Base-by-base conservation (phyloP, 306 rosid genomes). In the Prunus fruticosa region DNA sequence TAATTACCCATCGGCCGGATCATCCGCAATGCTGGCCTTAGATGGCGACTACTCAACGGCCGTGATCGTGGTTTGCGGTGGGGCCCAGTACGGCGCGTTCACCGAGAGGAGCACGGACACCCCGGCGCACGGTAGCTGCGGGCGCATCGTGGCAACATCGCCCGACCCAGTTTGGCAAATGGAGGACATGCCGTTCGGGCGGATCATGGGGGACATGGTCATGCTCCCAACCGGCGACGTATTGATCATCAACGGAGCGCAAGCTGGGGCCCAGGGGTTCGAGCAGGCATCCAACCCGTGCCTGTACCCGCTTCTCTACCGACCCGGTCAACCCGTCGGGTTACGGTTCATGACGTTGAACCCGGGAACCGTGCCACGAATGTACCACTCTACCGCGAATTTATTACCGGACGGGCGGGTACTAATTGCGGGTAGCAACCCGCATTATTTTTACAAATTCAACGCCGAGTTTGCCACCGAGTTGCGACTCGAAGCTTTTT, bases 121-220 rank as follows among this genome's bases (percentile, higher is more conserved):
- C 0, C 97, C 93, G 9, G 97, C 98, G 10, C 90, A 87, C 70
- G 92, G 93, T 0, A 87, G 91, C 69, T 93, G 97, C 15, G 98
- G 98, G 0, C 74, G 97, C 61, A 86, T 93, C 6, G 66, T 78
- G 6, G 93, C 93, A 0, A 87, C 91, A 1, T 77, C 63, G 10
- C 58, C 77, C 32, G 58, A 84, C 62, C 87, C 91, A 58, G 92
- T 81, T 81, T 93, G 98, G 98, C 73, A 78, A 45, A 75, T 84
- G 92, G 98, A 93, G 81, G 90, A 88, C 20, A 93, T 93, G 98
- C 91, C 98, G 23, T 88, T 82, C 20, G 91, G 87, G 73, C 81
- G 98, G 70, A 81, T 91, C 13, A 93, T 93, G 98, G 98, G 98
- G 0, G 98, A 93, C 23, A 93, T 93, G 98, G 98, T 93, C 0